Conservation (phyloP, 1,139 yeast species). For the Yamadazyma jaroonii region DNA sequence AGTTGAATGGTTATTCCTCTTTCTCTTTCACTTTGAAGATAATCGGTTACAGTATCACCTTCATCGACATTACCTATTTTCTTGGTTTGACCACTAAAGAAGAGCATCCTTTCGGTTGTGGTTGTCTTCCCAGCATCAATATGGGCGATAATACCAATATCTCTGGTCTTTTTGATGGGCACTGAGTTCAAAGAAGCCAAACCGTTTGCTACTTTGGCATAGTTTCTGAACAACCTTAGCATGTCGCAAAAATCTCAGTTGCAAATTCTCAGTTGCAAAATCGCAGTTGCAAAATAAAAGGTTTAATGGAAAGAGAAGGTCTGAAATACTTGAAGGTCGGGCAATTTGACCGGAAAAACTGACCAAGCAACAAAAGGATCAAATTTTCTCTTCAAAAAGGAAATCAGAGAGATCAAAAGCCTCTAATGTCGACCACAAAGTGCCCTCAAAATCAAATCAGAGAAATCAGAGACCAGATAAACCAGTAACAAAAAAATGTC, state of each 20-base stretch:
- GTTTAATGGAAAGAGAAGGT: background rate
- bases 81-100: constrained; percentile 75
- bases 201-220: background rate
- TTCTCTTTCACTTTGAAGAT: constrained; percentile 81
- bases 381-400: too few species aligned
- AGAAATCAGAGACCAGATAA: too few species aligned
- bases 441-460: too few species aligned
- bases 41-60: constrained; percentile 96
- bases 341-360: too few species aligned
- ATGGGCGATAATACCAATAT: constrained; percentile 82
- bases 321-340: too few species aligned
- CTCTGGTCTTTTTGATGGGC: constrained; percentile 44
- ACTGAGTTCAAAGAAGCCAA: constrained; percentile 18
- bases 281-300: too few species aligned
- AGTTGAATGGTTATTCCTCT: constrained; percentile 96
- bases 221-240: too few species aligned
- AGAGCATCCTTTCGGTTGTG: constrained; percentile 88
- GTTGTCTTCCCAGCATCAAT: constrained; percentile 92
- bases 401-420: too few species aligned
- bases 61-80: constrained; percentile 92
- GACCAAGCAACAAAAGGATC: too few species aligned
- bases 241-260: too few species aligned
- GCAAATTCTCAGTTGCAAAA: too few species aligned
- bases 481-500: background rate
- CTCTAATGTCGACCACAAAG: too few species aligned